These are phyloP conservation scores for Hypsizygus marmoreus DNA, from an alignment of 768 basidiomycete genomes.

Conservation along the genomic window DNA sequence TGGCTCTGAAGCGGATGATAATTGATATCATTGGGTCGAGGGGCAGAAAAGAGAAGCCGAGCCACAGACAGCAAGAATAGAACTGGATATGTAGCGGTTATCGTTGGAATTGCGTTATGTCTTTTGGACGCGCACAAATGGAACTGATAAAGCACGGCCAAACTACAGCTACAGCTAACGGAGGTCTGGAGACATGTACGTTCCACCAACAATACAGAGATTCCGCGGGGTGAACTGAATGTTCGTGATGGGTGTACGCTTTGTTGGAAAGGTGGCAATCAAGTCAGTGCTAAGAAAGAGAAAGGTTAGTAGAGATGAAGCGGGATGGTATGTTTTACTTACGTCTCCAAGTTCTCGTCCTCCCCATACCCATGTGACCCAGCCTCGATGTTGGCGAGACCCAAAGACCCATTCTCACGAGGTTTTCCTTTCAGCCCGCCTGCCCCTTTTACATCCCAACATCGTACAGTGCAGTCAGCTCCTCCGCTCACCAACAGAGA, in stretches of 20 bases:
- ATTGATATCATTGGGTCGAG: too few relatives aligned
- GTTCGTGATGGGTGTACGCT: slow-evolving; percentile 90
- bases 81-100: too few relatives aligned
- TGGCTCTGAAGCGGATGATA: too few relatives aligned
- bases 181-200: slow-evolving; percentile 61
- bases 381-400: slow-evolving; percentile 24
- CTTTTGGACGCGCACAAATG: too few relatives aligned
- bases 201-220: slow-evolving; percentile 86
- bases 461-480: slow-evolving; percentile 96
- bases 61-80: too few relatives aligned
- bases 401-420: slow-evolving; percentile 51
- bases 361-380: slow-evolving; percentile 40
- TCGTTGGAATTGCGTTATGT: too few relatives aligned
- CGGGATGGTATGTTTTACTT: slow-evolving; percentile 31
- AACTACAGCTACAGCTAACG: slow-evolving; percentile 30
- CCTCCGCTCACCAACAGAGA: slow-evolving; percentile 88
- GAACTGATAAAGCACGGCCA: background rate
- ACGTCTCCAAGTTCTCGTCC: slow-evolving; percentile 74
- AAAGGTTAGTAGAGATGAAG: slow-evolving; percentile 11
- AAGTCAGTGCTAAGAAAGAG: slow-evolving; percentile 67
- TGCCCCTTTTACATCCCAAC: slow-evolving; percentile 90
- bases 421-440: slow-evolving; percentile 64
- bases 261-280: slow-evolving; percentile 90
- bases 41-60: too few relatives aligned
- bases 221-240: slow-evolving; percentile 96